Conservation (phyloP, 805 yeast species). For the Tetrapisispora phaffii region DNA sequence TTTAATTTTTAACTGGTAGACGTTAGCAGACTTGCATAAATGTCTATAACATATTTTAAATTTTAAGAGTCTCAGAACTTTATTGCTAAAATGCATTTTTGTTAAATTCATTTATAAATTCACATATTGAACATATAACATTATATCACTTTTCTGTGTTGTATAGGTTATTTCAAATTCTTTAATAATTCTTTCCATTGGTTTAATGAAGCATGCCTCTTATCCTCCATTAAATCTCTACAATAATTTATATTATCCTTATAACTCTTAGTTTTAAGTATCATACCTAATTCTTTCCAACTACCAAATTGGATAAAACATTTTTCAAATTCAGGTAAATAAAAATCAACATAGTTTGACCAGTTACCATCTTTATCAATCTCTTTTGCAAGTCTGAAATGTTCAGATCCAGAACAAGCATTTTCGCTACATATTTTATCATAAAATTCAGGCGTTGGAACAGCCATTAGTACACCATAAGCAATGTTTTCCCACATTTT, state of each 20-base stretch:
- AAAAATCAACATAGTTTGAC: constrained; percentile 7
- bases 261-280: constrained; percentile 3
- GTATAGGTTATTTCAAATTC: neutral
- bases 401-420: neutral
- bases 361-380: constrained; percentile 5
- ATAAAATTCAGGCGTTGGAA: constrained; percentile 8
- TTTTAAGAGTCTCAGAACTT: too few species aligned
- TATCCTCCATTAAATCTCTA: constrained; percentile 6
- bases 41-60: too few species aligned
- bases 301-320: constrained; percentile 7
- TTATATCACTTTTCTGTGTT: too few species aligned
- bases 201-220: neutral
- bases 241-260: constrained; percentile 5
- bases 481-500: constrained; percentile 11
- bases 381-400: neutral
- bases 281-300: constrained; percentile 6
- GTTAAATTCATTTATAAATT: too few species aligned
- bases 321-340: constrained; percentile 4
- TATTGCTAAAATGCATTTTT: too few species aligned
- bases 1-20: too few species aligned
- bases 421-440: constrained; percentile 4
- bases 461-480: constrained; percentile 5
- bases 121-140: too few species aligned
- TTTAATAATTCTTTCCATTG: neutral
- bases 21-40: too few species aligned